These are phyloP conservation scores for Mycena latifolia DNA, from an alignment of 768 basidiomycete genomes.

Conservation along the genomic window DNA sequence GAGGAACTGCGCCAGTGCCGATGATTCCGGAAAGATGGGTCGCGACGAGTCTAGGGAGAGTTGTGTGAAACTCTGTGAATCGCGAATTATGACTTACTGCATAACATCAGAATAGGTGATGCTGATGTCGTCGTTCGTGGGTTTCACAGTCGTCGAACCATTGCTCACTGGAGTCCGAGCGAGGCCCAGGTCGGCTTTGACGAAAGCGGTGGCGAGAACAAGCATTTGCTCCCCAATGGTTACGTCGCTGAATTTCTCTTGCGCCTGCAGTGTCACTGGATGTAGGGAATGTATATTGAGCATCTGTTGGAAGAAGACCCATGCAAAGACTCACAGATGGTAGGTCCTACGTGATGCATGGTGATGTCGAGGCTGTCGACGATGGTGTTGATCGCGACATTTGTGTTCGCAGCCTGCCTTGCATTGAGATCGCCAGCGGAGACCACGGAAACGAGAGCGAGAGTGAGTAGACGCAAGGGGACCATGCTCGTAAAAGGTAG, in stretches of 20 bases:
- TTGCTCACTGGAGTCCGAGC: slow-evolving; percentile 22
- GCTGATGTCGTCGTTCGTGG: slow-evolving; percentile 36
- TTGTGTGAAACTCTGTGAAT: neutral
- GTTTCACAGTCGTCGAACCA: slow-evolving; percentile 30
- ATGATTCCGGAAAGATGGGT: slow-evolving; percentile 26
- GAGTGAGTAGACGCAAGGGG: neutral
- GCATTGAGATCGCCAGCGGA: slow-evolving; percentile 10
- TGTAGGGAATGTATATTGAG: too few relatives aligned
- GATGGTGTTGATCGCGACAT: slow-evolving; percentile 6
- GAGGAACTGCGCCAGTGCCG: slow-evolving; percentile 18
- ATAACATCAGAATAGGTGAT: slow-evolving; percentile 26
- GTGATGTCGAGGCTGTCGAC: slow-evolving; percentile 17
- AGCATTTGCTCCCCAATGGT: slow-evolving; percentile 15
- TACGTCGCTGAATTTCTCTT: slow-evolving; percentile 24
- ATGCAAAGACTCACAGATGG: slow-evolving; percentile 7
- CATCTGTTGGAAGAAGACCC: too few relatives aligned
- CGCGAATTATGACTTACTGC: slow-evolving; percentile 27
- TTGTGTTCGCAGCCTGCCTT: slow-evolving; percentile 23
- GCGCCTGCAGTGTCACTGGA: slow-evolving; percentile 23
- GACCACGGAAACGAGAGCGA: slow-evolving; percentile 10
- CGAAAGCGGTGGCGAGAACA: slow-evolving; percentile 13
- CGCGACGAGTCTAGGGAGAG: slow-evolving; percentile 16
- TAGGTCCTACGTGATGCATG: slow-evolving; percentile 14
- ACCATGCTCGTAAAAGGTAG: neutral
- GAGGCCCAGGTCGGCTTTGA: slow-evolving; percentile 16